Evolutionary conservation across 108 stramenopile genomes (phyloP).

Genomic region (Skeletonema costatum): DNA sequence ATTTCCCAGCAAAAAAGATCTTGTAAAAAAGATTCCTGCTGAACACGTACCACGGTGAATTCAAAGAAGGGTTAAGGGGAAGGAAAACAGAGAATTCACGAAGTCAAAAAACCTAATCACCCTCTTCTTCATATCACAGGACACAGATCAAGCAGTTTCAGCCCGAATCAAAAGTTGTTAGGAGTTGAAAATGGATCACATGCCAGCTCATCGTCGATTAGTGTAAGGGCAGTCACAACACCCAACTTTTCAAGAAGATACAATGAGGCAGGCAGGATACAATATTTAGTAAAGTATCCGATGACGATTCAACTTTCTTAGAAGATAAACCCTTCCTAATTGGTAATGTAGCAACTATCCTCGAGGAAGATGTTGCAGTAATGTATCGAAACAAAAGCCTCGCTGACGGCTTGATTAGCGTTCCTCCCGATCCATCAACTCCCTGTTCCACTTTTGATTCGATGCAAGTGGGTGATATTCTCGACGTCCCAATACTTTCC

Average conservation of each 20-base stretch:
- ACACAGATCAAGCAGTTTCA: constrained; percentile 86
- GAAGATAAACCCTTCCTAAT: neutral
- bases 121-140: constrained; percentile 62
- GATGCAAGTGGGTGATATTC: constrained; percentile 60
- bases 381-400: constrained; percentile 60
- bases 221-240: constrained; percentile 70
- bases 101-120: constrained; percentile 4
- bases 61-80: too few species aligned
- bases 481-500: constrained; percentile 74
- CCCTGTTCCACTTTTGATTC: constrained; percentile 1
- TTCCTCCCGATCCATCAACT: neutral
- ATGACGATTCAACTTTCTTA: neutral
- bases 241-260: constrained; percentile 82
- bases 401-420: constrained; percentile 7
- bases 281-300: constrained; percentile 30
- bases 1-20: too few species aligned
- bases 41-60: too few species aligned
- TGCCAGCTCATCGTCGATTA: constrained; percentile 88
- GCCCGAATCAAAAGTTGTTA: constrained; percentile 83
- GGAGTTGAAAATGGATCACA: constrained; percentile 82
- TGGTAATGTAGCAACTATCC: constrained; percentile 44
- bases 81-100: too few species aligned
- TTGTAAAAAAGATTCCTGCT: too few species aligned
- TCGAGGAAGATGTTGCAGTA: constrained; percentile 57
- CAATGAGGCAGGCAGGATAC: constrained; percentile 76